Percentiles rank a stretch among this genome's conserved stretches.
These are phyloP conservation scores for Candida ficus DNA, from an alignment of 805 yeast genomes.

Conservation along the genomic window DNA sequence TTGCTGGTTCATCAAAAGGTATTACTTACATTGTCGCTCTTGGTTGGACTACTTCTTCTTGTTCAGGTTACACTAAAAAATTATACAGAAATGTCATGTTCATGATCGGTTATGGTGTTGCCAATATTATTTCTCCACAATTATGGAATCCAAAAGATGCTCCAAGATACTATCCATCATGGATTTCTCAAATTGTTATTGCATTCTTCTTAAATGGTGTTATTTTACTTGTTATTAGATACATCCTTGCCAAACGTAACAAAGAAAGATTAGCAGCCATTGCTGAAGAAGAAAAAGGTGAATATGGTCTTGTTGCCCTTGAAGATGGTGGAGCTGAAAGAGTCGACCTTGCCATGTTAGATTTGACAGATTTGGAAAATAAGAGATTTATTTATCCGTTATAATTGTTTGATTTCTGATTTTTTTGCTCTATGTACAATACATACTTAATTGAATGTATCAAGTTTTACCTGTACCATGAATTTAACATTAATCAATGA, in stretches of 20 bases:
- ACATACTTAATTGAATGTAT: too few relatives aligned
- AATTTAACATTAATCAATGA: too few relatives aligned
- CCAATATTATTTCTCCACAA: slow-evolving; percentile 44
- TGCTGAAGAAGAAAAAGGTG: slow-evolving; percentile 27
- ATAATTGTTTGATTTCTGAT: too few relatives aligned
- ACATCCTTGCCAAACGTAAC: slow-evolving; percentile 26
- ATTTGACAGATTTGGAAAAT: slow-evolving; percentile 50
- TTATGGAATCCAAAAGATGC: slow-evolving; percentile 36
- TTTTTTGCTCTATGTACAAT: too few relatives aligned
- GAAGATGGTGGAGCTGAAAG: slow-evolving; percentile 25
- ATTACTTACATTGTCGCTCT: slow-evolving; percentile 24
- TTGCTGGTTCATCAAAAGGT: slow-evolving; percentile 25
- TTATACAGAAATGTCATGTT: slow-evolving; percentile 34
- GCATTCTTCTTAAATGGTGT: slow-evolving; percentile 35
- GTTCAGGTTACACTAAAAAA: slow-evolving; percentile 42
- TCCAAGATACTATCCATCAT: slow-evolving; percentile 39
- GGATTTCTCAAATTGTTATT: slow-evolving; percentile 46
- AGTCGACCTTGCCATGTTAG: slow-evolving; percentile 40
- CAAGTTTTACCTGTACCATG: too few relatives aligned
- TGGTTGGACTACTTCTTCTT: slow-evolving; percentile 16
- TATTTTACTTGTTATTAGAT: slow-evolving; percentile 32
- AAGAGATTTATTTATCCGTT: slow-evolving; percentile 45
- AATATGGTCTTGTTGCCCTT: slow-evolving; percentile 19
- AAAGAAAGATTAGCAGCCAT: slow-evolving; percentile 2
- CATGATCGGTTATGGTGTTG: slow-evolving; percentile 34